Conservation (phyloP, 768 basidiomycete genomes). For the Suillus subaureus region DNA sequence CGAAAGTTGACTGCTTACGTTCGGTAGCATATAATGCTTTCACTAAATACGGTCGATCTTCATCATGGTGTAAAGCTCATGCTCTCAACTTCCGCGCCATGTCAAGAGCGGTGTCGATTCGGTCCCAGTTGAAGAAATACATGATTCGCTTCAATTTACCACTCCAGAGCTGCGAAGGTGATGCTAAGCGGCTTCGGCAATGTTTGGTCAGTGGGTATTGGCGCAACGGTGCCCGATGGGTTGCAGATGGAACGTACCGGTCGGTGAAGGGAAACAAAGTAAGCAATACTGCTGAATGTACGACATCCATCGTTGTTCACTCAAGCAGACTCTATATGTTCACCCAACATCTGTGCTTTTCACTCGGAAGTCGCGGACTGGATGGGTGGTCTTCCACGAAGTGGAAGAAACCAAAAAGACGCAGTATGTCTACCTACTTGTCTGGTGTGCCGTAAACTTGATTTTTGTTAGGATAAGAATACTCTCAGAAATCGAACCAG, state of each 20-base stretch:
- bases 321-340: constrained; percentile 72
- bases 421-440: constrained; percentile 54
- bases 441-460: constrained; percentile 14
- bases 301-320: constrained; percentile 2
- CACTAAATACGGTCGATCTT: constrained; percentile 76
- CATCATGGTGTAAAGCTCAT: constrained; percentile 92
- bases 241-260: constrained; percentile 90
- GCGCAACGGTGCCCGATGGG: constrained; percentile 90
- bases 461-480: constrained; percentile 72
- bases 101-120: constrained; percentile 92
- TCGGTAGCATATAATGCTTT: constrained; percentile 90
- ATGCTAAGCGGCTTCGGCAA: constrained; percentile 76
- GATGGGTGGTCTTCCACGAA: constrained; percentile 95
- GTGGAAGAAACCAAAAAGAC: constrained; percentile 96
- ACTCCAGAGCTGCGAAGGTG: constrained; percentile 85
- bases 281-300: constrained; percentile 23
- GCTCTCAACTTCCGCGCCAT: constrained; percentile 92
- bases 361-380: constrained; percentile 85
- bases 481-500: constrained; percentile 91
- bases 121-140: constrained; percentile 94
- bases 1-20: constrained; percentile 2
- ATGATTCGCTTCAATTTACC: constrained; percentile 88
- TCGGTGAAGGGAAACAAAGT: constrained; percentile 87
- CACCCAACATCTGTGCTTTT: constrained; percentile 96
- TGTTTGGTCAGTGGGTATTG: constrained; percentile 94